Conservation (phyloP, 140 eudicot species). For the Flaveria floridana region DNA sequence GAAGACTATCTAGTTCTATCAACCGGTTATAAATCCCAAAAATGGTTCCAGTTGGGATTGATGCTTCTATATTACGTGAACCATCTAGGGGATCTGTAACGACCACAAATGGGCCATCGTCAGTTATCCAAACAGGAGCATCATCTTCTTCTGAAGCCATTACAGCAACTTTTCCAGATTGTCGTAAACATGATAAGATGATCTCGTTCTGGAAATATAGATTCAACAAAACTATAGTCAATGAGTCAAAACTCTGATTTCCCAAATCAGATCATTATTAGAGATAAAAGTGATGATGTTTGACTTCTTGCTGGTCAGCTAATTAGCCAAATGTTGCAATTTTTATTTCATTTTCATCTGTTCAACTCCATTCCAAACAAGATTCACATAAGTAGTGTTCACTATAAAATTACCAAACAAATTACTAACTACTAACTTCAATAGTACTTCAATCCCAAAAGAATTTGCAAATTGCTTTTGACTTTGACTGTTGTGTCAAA, state of each 20-base stretch:
- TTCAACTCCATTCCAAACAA: neutral
- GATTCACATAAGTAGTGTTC: neutral
- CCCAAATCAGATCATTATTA: neutral
- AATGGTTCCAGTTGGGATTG: constrained; percentile 95
- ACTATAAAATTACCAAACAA: neutral
- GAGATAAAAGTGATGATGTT: neutral
- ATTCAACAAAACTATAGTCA: neutral
- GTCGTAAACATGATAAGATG: constrained; percentile 62
- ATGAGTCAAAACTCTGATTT: neutral
- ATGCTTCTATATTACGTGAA: constrained; percentile 96
- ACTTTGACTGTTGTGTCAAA: neutral
- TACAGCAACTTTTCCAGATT: constrained; percentile 92
- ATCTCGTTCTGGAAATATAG: constrained; percentile 71
- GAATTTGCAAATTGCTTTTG: neutral
- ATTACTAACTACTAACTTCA: neutral
- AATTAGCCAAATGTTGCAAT: neutral
- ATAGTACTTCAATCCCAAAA: neutral
- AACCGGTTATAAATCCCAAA: constrained; percentile 86
- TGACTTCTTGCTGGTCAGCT: neutral
- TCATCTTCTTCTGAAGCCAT: constrained; percentile 99
- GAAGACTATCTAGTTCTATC: constrained; percentile 65
- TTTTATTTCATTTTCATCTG: neutral
- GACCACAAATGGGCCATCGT: constrained; percentile 91
- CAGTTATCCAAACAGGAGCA: constrained; percentile 80
- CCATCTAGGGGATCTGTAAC: constrained; percentile 99